A percentile compares a stretch with the other conserved stretches of the same genome.
Conservation (phyloP, 768 basidiomycete genomes). For the Cantharellus anzutake region DNA sequence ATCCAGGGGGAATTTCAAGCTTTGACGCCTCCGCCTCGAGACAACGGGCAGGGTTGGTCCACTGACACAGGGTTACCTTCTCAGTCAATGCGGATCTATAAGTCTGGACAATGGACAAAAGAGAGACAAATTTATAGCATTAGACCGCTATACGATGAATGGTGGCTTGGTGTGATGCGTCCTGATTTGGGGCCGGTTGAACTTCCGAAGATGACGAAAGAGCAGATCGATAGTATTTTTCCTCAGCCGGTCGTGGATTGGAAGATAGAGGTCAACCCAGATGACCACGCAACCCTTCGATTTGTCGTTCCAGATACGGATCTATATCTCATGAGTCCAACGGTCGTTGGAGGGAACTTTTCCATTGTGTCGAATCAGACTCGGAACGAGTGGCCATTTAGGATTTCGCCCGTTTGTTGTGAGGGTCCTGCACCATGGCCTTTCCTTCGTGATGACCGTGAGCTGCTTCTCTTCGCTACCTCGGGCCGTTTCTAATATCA, state of each 20-base stretch:
- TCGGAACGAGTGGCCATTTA: not conserved
- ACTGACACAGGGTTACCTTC: too few species aligned
- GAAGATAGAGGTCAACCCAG: slow-evolving; percentile 14
- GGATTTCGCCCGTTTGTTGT: slow-evolving; percentile 15
- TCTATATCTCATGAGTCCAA: slow-evolving; percentile 11
- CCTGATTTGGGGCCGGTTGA: too few species aligned
- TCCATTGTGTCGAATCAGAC: not conserved
- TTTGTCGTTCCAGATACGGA: slow-evolving; percentile 13
- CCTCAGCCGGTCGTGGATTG: slow-evolving; percentile 10
- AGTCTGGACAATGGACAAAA: too few species aligned
- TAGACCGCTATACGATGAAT: too few species aligned
- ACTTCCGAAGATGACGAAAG: too few species aligned
- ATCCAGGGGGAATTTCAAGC: too few species aligned
- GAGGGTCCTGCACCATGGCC: slow-evolving; percentile 16
- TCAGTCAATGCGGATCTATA: too few species aligned
- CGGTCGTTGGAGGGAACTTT: slow-evolving; percentile 7
- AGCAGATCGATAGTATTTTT: too few species aligned
- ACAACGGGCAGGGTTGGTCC: too few species aligned
- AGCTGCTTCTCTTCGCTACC: not conserved
- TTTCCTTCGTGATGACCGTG: slow-evolving; percentile 15
- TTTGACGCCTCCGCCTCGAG: too few species aligned
- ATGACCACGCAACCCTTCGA: slow-evolving; percentile 7
- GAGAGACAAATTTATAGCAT: too few species aligned
- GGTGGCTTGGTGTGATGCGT: too few species aligned
- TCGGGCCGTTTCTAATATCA: not conserved